Evolutionary conservation across 2,329 filamentous ascomycete species (phyloP).

Genomic region (Cercospora zeae-maydis): DNA sequence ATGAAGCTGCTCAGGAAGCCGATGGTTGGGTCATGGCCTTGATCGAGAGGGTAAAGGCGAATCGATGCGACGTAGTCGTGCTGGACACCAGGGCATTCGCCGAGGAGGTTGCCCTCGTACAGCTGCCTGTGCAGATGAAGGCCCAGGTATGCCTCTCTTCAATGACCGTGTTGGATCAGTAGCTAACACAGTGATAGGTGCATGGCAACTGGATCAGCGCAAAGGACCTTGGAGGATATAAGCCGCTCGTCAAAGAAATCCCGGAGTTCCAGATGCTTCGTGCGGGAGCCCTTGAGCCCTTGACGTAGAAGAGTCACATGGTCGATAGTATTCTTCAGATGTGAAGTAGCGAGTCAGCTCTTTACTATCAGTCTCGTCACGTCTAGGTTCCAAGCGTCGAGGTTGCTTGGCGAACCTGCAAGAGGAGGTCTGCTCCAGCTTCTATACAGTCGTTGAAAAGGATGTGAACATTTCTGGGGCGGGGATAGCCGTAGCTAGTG

Average conservation of each 20-base stretch:
- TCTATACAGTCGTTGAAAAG: background rate
- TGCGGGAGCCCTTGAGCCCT: constrained; percentile 18
- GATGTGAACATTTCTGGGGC: background rate
- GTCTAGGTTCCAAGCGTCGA: background rate
- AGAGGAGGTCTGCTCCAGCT: background rate
- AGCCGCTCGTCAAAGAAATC: constrained; percentile 5
- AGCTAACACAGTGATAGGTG: background rate
- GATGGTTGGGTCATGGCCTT: constrained; percentile 51
- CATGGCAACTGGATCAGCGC: constrained; percentile 17
- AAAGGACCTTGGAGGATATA: constrained; percentile 20
- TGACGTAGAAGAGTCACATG: background rate
- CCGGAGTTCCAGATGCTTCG: constrained; percentile 13
- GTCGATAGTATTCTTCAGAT: background rate
- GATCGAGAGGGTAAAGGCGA: constrained; percentile 35
- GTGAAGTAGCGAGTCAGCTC: background rate
- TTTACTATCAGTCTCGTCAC: background rate
- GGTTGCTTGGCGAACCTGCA: background rate
- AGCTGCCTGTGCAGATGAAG: constrained; percentile 38
- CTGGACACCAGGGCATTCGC: constrained; percentile 42
- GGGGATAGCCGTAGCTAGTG: background rate
- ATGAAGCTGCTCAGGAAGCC: constrained; percentile 43
- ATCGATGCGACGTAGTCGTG: constrained; percentile 39
- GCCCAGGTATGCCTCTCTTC: constrained; percentile 17
- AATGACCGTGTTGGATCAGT: background rate
- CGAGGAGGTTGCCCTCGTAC: constrained; percentile 41